phyloP scores from a whole-genome alignment of 306 rosid species.

The Trichosanthes truncata region DNA sequence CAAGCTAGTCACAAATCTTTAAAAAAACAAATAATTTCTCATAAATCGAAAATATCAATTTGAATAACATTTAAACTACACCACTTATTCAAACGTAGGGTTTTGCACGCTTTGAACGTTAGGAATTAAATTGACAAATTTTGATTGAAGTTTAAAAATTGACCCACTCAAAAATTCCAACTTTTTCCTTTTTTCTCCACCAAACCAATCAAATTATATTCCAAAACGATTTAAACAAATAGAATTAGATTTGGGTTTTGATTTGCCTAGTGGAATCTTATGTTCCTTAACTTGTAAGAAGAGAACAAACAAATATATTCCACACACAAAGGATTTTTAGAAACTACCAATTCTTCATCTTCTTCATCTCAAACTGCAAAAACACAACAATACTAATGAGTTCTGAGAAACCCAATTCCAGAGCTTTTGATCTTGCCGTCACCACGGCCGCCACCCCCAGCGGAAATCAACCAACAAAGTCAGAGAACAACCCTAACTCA shows the following conservation, averaged over 20 bases:
- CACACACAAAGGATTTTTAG: not conserved
- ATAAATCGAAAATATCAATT: too few relatives aligned
- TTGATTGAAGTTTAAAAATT: not conserved
- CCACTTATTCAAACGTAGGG: too few relatives aligned
- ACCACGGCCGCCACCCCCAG: not conserved
- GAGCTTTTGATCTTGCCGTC: slow-evolving; percentile 13
- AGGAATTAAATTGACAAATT: not conserved
- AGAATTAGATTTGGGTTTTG: not conserved
- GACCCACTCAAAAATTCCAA: not conserved
- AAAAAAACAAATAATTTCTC: too few relatives aligned
- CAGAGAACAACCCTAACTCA: slow-evolving; percentile 24
- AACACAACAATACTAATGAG: slow-evolving; percentile 20
- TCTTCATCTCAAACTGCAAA: not conserved
- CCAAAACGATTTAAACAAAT: not conserved
- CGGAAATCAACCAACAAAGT: slow-evolving; percentile 17
- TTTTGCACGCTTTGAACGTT: too few relatives aligned
- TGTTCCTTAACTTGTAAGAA: slow-evolving; percentile 2
- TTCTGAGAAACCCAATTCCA: slow-evolving; percentile 33
- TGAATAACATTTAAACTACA: too few relatives aligned
- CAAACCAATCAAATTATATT: not conserved
- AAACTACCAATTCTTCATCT: not conserved
- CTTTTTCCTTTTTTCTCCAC: not conserved
- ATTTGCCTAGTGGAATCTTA: not conserved
- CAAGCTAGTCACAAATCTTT: too few relatives aligned
- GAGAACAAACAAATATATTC: not conserved